Conservation (phyloP, 495 filamentous ascomycete species). For the Viridothelium virens region DNA sequence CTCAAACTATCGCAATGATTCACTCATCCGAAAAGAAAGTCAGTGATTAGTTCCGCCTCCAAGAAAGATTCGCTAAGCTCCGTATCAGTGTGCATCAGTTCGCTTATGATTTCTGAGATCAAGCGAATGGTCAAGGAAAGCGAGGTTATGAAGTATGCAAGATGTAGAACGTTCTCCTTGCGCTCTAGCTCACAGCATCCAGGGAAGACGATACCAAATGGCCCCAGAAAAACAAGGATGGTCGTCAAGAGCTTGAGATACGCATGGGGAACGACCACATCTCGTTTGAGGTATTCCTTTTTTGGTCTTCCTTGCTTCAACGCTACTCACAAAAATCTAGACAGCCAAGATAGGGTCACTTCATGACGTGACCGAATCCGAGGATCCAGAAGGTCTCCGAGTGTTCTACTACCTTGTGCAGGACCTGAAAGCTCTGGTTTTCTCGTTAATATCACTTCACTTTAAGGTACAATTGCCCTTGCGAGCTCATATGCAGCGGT, state of each 20-base stretch:
- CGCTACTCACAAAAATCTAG: slow-evolving; percentile 39
- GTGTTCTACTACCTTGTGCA: slow-evolving; percentile 99
- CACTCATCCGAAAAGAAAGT: slow-evolving; percentile 99
- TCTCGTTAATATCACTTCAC: slow-evolving; percentile 91
- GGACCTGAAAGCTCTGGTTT: slow-evolving; percentile 93
- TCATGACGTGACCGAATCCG: slow-evolving; percentile 91
- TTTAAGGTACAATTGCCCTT: slow-evolving; percentile 63
- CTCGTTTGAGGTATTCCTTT: slow-evolving; percentile 72
- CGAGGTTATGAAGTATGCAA: slow-evolving; percentile 88
- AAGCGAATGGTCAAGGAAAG: slow-evolving; percentile 95
- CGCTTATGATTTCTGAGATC: slow-evolving; percentile 85
- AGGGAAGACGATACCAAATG: slow-evolving; percentile 99
- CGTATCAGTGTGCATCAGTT: slow-evolving; percentile 84
- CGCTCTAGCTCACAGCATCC: slow-evolving; percentile 12
- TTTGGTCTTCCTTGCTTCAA: neutral
- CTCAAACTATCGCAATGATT: slow-evolving; percentile 98
- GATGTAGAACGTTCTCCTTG: neutral
- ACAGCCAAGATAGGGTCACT: slow-evolving; percentile 98
- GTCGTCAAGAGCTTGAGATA: slow-evolving; percentile 94
- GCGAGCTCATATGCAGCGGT: neutral
- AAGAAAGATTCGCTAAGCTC: slow-evolving; percentile 5
- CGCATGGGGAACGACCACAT: slow-evolving; percentile 92
- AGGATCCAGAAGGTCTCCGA: slow-evolving; percentile 89
- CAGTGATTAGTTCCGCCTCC: slow-evolving; percentile 35
- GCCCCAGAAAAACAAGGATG: slow-evolving; percentile 99